These are phyloP conservation scores for Phtheirospermum japonicum DNA, from an alignment of 257 asterid genomes.

Conservation along the genomic window DNA sequence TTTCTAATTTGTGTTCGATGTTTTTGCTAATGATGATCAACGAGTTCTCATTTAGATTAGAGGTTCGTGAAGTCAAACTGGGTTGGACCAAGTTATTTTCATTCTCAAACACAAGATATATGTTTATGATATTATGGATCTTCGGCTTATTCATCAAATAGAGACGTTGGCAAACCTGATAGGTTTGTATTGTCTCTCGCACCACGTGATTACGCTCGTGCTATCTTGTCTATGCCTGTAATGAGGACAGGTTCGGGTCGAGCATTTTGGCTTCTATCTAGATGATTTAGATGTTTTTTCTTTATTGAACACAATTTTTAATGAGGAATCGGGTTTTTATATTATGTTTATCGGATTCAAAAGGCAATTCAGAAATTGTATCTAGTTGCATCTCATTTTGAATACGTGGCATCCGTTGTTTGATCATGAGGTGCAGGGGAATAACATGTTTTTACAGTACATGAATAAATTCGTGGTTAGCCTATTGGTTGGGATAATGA, in stretches of 20 bases:
- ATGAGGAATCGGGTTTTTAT: conserved; percentile 69
- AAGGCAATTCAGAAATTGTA: conserved; percentile 80
- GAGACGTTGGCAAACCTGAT: conserved; percentile 65
- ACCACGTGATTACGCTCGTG: conserved; percentile 54
- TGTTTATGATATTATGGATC: conserved; percentile 60
- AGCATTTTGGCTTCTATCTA: conserved; percentile 81
- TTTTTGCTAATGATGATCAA: too few relatives aligned
- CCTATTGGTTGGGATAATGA: conserved; percentile 59
- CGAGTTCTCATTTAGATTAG: not conserved
- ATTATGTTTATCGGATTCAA: conserved; percentile 77
- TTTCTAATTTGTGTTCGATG: too few relatives aligned
- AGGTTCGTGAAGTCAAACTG: conserved; percentile 54
- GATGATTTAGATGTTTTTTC: conserved; percentile 62
- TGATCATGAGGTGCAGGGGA: conserved; percentile 49
- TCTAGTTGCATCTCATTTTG: conserved; percentile 81
- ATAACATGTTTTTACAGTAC: conserved; percentile 42
- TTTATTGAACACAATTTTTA: conserved; percentile 71
- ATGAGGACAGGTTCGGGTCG: conserved; percentile 70
- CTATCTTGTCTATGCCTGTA: conserved; percentile 67
- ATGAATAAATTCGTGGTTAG: conserved; percentile 73
- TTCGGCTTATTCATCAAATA: conserved; percentile 72
- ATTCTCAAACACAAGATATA: conserved; percentile 73
- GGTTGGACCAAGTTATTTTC: conserved; percentile 64
- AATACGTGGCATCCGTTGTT: conserved; percentile 83
- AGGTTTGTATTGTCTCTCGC: conserved; percentile 74